phyloP scores from a whole-genome alignment of 2,329 filamentous ascomycete species.

The Penicillium sclerotigenum region DNA sequence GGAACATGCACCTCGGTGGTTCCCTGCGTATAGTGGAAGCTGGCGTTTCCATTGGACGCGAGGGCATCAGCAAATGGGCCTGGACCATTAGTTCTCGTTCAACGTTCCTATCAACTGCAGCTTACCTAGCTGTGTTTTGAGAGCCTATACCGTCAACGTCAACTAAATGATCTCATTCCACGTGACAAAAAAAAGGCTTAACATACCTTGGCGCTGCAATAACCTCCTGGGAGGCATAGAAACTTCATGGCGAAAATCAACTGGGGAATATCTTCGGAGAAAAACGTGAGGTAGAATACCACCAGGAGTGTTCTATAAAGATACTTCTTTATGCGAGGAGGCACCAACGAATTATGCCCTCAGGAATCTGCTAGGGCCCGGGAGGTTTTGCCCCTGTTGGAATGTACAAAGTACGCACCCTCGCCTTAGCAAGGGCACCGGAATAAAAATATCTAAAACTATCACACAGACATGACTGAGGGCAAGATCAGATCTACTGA shows the following conservation, averaged over 20 bases:
- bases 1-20: slow-evolving; percentile 11
- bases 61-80: slow-evolving; percentile 19
- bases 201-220: slow-evolving; percentile 21
- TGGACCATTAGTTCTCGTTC: not conserved
- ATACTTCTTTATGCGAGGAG: not conserved
- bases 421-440: slow-evolving; percentile 22
- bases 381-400: slow-evolving; percentile 14
- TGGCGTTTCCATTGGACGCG: slow-evolving; percentile 9
- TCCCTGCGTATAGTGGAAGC: slow-evolving; percentile 21
- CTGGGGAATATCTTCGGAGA: not conserved
- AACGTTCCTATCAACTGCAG: not conserved
- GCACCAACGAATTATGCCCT: not conserved
- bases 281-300: not conserved
- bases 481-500: not conserved
- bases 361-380: slow-evolving; percentile 9
- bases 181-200: not conserved
- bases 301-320: slow-evolving; percentile 1
- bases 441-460: not conserved
- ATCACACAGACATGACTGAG: not conserved
- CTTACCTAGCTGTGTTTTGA: slow-evolving; percentile 20
- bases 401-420: slow-evolving; percentile 18
- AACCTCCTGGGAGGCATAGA: slow-evolving; percentile 22
- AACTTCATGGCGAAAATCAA: slow-evolving; percentile 18
- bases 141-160: slow-evolving; percentile 7
- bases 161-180: not conserved